These are phyloP conservation scores for barley (Hordeum vulgare) DNA, from an alignment of 176 grass and related monocot genomes.

Conservation along the genomic window MorexV3_pseudomolecules_assembly NC_058519.1:190280309-190280808, in stretches of 20 bases:
- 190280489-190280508: neutral
- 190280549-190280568: too few species aligned
- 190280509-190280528: slow-evolving; percentile 31
- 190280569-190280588: neutral
- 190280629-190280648: slow-evolving; percentile 41
- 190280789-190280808: neutral
- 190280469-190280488: neutral
- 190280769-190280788: slow-evolving; percentile 45
- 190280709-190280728: too few species aligned
- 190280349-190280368: neutral
- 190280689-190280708: too few species aligned
- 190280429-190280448: neutral
- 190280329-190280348: neutral
- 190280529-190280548: too few species aligned
- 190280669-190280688: too few species aligned
- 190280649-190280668: too few species aligned
- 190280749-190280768: slow-evolving; percentile 31
- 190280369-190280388: neutral
- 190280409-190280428: neutral
- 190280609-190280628: too few species aligned
- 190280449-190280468: neutral
- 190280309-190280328: neutral
- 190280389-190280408: neutral
- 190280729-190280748: slow-evolving; percentile 42
- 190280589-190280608: slow-evolving; percentile 64